Evolutionary conservation across 441 rosid species (phyloP), one percentile per base, ranked within the genome.

Genomic region (Raphanus hybrid): DNA sequence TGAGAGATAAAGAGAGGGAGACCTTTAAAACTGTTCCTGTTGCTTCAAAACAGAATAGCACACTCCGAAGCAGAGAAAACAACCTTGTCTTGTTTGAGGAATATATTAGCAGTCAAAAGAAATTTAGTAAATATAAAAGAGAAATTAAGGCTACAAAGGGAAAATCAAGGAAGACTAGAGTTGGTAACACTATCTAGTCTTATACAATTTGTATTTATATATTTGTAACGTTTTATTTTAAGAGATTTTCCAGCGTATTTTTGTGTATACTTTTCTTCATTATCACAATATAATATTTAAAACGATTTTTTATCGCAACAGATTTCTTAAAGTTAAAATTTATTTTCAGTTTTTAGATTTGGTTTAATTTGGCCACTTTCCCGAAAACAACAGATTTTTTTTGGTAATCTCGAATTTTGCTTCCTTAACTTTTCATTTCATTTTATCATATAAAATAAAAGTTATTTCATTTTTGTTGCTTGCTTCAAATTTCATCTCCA

Each of bases 41-140:
- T 15, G 69, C 45, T 72, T 62, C 45, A 14, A 61, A 45, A 45
- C 26, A 71, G 57, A 71, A 71, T 4, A 26, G n/a, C 55, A 37
- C 32, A 37, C 32, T 18, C 7, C 6, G 60, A 9, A 71, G 48
- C 12, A 43, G 43, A 39, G 37, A 70, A 70, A 2, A n/a, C 27
- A 37, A 20, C 11, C 65, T 37, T 57, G 18, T 12, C 35, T 11
- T 55, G 52, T 18, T 55, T 59, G 63, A 59, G 4, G 63, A 59
- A 59, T 55, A 55, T 32, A 18, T 32, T 16, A 32, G 73, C 73
- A 45, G 52, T 12, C 52, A 45, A 45, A 11, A 45, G 5, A 45
- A 10, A 4, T 45, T 45, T 45, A 45, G 52, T 45, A 45, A 45
- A 45, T 45, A 45, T 45, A 45, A 11, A 14, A 45, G 52, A 45